Conservation (phyloP, 331 rosid species). For the Rhamnella rubrinervis region DNA sequence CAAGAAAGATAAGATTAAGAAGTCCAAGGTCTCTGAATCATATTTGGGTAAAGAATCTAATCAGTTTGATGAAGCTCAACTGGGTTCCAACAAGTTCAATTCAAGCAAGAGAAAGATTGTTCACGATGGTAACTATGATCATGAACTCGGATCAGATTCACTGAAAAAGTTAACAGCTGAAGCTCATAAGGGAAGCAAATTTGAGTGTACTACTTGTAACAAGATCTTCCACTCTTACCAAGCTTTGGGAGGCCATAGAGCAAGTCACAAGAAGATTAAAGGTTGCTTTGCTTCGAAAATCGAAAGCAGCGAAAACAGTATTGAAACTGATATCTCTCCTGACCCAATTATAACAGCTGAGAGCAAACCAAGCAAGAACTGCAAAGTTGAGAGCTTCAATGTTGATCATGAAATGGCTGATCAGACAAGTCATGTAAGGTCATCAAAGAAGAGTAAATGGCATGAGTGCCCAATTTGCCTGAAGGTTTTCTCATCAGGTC, state of each 20-base stretch:
- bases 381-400: constrained; percentile 8
- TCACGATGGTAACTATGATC: constrained; percentile 12
- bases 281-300: constrained; percentile 57
- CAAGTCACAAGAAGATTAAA: constrained; percentile 74
- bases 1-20: constrained; percentile 27
- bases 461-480: constrained; percentile 78
- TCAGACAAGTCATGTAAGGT: constrained; percentile 18
- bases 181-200: constrained; percentile 52
- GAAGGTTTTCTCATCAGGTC: constrained; percentile 73
- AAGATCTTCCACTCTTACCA: constrained; percentile 75
- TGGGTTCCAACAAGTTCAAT: constrained; percentile 30
- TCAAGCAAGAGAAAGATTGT: constrained; percentile 45
- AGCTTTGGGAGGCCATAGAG: constrained; percentile 96
- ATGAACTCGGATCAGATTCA: constrained; percentile 34
- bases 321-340: constrained; percentile 48
- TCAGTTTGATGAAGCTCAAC: constrained; percentile 28
- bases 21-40: constrained; percentile 28
- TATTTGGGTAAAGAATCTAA: constrained; percentile 33
- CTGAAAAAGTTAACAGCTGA: constrained; percentile 15
- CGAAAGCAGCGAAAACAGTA: constrained; percentile 62
- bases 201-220: constrained; percentile 77
- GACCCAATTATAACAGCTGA: constrained; percentile 33
- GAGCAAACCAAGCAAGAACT: constrained; percentile 37
- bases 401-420: constrained; percentile 17
- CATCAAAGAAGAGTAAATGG: constrained; percentile 46